Evolutionary conservation across 306 rosid species (phyloP), one percentile per base, ranked within the genome.

Genomic region (Hippophae rhamnoides): DNA sequence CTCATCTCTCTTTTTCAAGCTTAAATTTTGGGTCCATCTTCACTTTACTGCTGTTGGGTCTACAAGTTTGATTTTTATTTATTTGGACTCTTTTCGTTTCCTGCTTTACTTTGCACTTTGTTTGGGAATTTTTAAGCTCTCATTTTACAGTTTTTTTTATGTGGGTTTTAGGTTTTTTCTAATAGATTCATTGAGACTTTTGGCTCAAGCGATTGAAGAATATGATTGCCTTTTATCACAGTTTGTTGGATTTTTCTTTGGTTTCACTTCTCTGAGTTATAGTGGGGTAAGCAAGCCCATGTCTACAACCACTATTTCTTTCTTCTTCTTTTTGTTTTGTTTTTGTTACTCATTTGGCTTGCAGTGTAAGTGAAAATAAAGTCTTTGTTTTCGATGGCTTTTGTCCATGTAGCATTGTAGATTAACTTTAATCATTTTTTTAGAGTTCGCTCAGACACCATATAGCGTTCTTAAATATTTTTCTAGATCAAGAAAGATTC

Each of bases 231-330:
- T 78, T 62, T 72, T 64, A 68, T 72, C 60, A 60, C 69, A 43
- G 70, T 53, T 77, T 79, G 45, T 69, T 78, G 75, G 65, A 76
- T 66, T 81, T 77, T 76, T 53, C 89, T 78, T 76, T 61, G 69
- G 68, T 56, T 61, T 77, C 70, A 71, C 86, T 74, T 64, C 82
- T 80, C 79, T 78, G 73, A 86, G 97, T 84, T 92, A 95, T 80
- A 69, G 78, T 74, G 78, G 92, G 76, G 78, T 80, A 78, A 80
- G 38, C 38, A 27, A 27, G 75, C 56, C 43, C 72, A 56, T 64
- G 60, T 68, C 64, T 47, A 11, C 60, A 40, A 56, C 45, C 49
- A 31, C 48, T 65, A 26, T 66, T 51, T 58, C 27, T 58, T 11
- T 23, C 46, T 63, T 41, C 55, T 72, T 69, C 18, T 56, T 45